Conservation (phyloP, 768 basidiomycete species). For the Kwoniella sp. region DNA sequence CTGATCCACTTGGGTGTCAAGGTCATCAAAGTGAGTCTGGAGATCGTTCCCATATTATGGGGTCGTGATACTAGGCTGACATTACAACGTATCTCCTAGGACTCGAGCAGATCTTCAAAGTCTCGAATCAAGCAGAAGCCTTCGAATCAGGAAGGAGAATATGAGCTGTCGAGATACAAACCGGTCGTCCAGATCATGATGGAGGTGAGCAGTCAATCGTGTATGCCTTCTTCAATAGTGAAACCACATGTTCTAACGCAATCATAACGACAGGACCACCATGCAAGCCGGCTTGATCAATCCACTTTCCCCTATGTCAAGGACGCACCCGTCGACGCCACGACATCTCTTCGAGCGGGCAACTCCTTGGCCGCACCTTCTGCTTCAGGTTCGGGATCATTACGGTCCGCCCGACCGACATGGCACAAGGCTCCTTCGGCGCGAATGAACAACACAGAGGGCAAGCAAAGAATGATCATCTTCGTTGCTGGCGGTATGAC, state of each 20-base stretch:
- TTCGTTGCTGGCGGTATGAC: constrained; percentile 96
- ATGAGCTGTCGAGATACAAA: constrained; percentile 91
- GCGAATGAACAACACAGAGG: constrained; percentile 59
- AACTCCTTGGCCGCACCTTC: constrained; percentile 53
- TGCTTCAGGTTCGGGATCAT: constrained; percentile 64
- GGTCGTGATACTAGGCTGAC: neutral
- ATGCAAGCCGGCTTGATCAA: constrained; percentile 72
- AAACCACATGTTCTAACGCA: neutral
- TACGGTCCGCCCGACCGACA: constrained; percentile 84
- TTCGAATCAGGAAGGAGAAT: constrained; percentile 74
- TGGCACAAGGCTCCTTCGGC: constrained; percentile 75
- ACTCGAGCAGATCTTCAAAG: constrained; percentile 63
- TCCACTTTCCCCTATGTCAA: constrained; percentile 84
- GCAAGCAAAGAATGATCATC: constrained; percentile 72
- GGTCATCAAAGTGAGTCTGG: constrained; percentile 71
- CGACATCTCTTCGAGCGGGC: constrained; percentile 56
- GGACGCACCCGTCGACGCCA: constrained; percentile 63
- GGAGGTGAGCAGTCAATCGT: constrained; percentile 68
- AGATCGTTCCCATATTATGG: constrained; percentile 60
- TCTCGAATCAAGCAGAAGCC: constrained; percentile 79
- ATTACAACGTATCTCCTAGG: neutral
- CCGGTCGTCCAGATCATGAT: constrained; percentile 78
- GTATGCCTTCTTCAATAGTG: neutral
- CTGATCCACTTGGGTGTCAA: constrained; percentile 78
- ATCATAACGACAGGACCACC: constrained; percentile 68